Evolutionary conservation across 768 basidiomycete species (phyloP).

Genomic region (Inosperma sp.): DNA sequence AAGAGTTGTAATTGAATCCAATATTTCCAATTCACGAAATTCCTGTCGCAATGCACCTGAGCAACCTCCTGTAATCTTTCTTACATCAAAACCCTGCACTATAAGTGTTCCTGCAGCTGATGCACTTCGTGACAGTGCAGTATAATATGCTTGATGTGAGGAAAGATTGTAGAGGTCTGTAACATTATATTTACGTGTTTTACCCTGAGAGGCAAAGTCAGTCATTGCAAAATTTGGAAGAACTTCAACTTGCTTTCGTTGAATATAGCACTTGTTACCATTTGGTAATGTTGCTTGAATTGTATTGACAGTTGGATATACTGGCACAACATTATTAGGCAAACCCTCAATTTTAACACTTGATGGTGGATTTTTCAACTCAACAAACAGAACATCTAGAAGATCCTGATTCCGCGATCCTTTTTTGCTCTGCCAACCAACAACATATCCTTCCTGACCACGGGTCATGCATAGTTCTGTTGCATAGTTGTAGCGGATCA

Average conservation of each 20-base stretch:
- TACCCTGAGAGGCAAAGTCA: slow-evolving; percentile 33
- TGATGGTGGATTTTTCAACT: slow-evolving; percentile 21
- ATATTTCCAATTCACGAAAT: neutral
- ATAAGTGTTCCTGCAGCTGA: slow-evolving; percentile 23
- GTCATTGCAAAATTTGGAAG: slow-evolving; percentile 32
- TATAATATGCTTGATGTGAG: slow-evolving; percentile 29
- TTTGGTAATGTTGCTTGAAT: slow-evolving; percentile 15
- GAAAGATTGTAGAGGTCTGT: slow-evolving; percentile 22
- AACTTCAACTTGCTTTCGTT: slow-evolving; percentile 23
- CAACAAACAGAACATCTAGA: slow-evolving; percentile 28
- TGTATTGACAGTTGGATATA: slow-evolving; percentile 8
- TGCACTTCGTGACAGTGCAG: slow-evolving; percentile 28
- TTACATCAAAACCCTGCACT: slow-evolving; percentile 9
- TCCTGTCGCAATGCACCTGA: slow-evolving; percentile 1
- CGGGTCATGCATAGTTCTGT: slow-evolving; percentile 19
- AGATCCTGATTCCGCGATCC: slow-evolving; percentile 9
- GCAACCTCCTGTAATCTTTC: neutral
- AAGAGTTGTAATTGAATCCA: neutral
- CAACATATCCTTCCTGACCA: slow-evolving; percentile 18
- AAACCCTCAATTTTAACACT: slow-evolving; percentile 21
- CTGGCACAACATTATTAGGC: slow-evolving; percentile 30
- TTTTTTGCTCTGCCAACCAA: slow-evolving; percentile 11
- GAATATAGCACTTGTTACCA: slow-evolving; percentile 15
- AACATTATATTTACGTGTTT: slow-evolving; percentile 23
- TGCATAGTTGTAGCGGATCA: slow-evolving; percentile 30